Percentiles rank a stretch among this genome's conserved stretches.
phyloP scores from a whole-genome alignment of 495 filamentous ascomycete species.

The Podospora didyma region DNA sequence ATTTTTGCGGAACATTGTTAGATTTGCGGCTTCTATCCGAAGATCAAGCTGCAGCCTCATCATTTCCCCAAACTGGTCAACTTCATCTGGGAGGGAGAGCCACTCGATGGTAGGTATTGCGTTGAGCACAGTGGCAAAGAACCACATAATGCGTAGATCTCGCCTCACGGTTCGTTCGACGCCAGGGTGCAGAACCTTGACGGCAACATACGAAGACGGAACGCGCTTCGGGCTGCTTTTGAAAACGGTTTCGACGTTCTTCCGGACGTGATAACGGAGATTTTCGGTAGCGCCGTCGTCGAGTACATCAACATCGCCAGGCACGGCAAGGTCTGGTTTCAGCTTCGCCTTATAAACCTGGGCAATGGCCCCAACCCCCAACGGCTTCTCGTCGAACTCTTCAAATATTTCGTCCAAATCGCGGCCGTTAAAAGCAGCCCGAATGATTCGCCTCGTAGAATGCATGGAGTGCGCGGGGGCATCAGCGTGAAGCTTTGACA shows the following conservation, averaged over 20 bases:
- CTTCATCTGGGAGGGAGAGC: conserved; percentile 95
- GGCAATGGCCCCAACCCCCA: conserved; percentile 95
- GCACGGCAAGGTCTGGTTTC: conserved; percentile 68
- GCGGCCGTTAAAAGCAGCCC: conserved; percentile 73
- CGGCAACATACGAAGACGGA: conserved; percentile 87
- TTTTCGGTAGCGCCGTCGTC: conserved; percentile 47
- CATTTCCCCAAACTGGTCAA: conserved; percentile 93
- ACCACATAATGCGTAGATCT: conserved; percentile 88
- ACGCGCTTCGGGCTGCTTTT: conserved; percentile 82
- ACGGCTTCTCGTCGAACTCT: conserved; percentile 85
- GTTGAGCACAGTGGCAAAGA: conserved; percentile 85
- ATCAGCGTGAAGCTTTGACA: conserved; percentile 94
- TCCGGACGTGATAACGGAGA: conserved; percentile 63
- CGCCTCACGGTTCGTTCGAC: conserved; percentile 85
- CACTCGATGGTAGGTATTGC: conserved; percentile 93
- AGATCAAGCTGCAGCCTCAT: conserved; percentile 96
- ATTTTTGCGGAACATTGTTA: conserved; percentile 82
- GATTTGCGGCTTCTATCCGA: conserved; percentile 89
- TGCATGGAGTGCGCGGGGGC: conserved; percentile 85
- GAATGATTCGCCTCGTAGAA: conserved; percentile 73
- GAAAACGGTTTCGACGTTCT: conserved; percentile 78
- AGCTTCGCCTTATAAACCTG: conserved; percentile 97
- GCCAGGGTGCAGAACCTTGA: conserved; percentile 93
- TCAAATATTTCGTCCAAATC: conserved; percentile 91
- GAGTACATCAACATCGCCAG: conserved; percentile 54